These are phyloP conservation scores for Cornus suecica DNA, from an alignment of 148 eudicot species.

Conservation along the genomic window DNA sequence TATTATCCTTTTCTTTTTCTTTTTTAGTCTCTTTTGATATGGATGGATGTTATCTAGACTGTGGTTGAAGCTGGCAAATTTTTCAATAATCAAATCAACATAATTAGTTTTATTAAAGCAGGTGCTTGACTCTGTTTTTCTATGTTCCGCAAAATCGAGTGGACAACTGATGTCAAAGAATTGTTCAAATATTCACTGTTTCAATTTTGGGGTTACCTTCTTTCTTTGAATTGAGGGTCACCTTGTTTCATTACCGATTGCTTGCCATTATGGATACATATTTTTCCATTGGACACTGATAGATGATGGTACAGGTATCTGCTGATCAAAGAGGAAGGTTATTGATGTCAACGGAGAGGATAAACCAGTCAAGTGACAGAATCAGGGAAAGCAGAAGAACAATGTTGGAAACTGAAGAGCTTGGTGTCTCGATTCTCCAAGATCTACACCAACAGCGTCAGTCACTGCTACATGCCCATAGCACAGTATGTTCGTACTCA, in stretches of 20 bases:
- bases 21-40: background rate
- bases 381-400: constrained; percentile 57
- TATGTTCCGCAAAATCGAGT: background rate
- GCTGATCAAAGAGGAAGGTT: constrained; percentile 58
- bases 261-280: background rate
- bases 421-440: constrained; percentile 69
- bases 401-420: constrained; percentile 68
- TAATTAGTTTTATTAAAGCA: background rate
- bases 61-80: background rate
- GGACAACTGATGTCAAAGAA: background rate
- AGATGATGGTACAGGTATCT: constrained; percentile 36
- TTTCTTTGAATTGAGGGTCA: background rate
- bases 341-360: constrained; percentile 54
- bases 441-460: constrained; percentile 69
- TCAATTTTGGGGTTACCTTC: background rate
- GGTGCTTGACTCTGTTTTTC: background rate
- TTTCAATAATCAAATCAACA: background rate
- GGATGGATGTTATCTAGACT: background rate
- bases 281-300: background rate
- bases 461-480: constrained; percentile 56
- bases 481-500: constrained; percentile 30
- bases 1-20: too few species aligned
- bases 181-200: background rate
- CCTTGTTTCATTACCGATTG: background rate
- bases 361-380: constrained; percentile 52